Conservation (phyloP, 441 rosid species). For the Breynia disticha region DNA sequence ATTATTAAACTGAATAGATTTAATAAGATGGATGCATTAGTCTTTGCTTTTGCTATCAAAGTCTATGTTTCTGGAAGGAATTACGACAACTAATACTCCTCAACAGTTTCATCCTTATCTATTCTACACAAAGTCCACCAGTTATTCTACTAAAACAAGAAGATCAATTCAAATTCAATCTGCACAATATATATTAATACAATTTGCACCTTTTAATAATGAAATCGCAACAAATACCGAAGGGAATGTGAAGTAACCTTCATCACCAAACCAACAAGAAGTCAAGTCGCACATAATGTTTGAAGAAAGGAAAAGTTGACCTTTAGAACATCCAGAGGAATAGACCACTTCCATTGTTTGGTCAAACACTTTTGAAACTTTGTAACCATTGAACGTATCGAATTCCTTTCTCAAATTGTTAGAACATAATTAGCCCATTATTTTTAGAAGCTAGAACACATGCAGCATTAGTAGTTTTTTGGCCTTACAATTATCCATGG, state of each 20-base stretch:
- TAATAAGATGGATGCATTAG: slow-evolving; percentile 1
- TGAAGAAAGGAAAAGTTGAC: background rate
- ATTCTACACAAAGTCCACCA: background rate
- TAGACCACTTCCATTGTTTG: background rate
- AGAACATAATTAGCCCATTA: background rate
- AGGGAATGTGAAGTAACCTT: background rate
- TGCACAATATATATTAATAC: background rate
- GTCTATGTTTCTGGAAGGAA: background rate
- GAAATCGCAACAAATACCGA: background rate
- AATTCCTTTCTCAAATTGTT: background rate
- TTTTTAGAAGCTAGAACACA: background rate
- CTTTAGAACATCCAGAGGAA: background rate
- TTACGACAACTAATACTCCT: background rate
- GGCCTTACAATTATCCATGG: background rate
- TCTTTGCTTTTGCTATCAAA: background rate
- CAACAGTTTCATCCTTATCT: background rate
- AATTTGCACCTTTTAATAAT: background rate
- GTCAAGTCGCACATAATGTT: background rate
- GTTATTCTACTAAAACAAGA: background rate
- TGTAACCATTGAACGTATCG: background rate
- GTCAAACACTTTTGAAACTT: background rate
- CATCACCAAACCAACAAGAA: background rate
- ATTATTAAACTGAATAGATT: background rate
- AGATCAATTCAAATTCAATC: background rate
- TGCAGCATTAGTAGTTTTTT: background rate